Evolutionary conservation across 148 eudicot genomes (phyloP).

Genomic region (Silene conica): DNA sequence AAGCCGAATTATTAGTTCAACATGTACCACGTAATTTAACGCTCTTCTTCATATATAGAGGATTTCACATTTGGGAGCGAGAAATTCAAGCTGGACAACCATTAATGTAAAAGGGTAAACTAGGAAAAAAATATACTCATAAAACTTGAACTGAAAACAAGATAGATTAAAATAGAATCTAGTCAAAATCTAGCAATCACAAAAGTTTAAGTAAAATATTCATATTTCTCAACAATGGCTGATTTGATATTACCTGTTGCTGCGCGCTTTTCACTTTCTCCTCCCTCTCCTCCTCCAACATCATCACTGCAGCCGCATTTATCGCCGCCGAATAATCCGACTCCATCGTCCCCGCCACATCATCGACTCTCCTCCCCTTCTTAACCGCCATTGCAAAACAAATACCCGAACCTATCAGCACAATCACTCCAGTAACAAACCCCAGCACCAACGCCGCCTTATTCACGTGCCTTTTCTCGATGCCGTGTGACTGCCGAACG

Average conservation of each 20-base stretch:
- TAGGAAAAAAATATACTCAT: too few relatives aligned
- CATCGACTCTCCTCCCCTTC: slow-evolving; percentile 18
- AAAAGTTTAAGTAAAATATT: too few relatives aligned
- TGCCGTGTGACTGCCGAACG: slow-evolving; percentile 18
- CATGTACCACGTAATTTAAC: too few relatives aligned
- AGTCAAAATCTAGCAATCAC: too few relatives aligned
- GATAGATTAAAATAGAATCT: too few relatives aligned
- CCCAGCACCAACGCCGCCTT: slow-evolving; percentile 25
- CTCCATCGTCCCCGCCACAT: slow-evolving; percentile 2
- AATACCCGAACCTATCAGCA: slow-evolving; percentile 20
- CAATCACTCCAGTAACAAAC: slow-evolving; percentile 22
- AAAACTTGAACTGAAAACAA: too few relatives aligned
- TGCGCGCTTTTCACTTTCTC: slow-evolving; percentile 54
- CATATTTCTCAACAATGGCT: too few relatives aligned
- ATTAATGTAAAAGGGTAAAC: too few relatives aligned
- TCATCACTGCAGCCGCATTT: slow-evolving; percentile 39
- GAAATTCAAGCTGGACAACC: too few relatives aligned
- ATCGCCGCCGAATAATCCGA: slow-evolving; percentile 24
- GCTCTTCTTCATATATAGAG: too few relatives aligned
- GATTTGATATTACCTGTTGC: background rate
- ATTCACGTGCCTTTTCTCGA: slow-evolving; percentile 11
- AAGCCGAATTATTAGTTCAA: too few relatives aligned
- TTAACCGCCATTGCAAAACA: slow-evolving; percentile 36
- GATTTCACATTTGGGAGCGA: too few relatives aligned
- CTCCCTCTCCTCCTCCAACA: slow-evolving; percentile 50